phyloP scores from a whole-genome alignment of 169 alveolate species.

The Ichthyophthirius multifiliis region DNA sequence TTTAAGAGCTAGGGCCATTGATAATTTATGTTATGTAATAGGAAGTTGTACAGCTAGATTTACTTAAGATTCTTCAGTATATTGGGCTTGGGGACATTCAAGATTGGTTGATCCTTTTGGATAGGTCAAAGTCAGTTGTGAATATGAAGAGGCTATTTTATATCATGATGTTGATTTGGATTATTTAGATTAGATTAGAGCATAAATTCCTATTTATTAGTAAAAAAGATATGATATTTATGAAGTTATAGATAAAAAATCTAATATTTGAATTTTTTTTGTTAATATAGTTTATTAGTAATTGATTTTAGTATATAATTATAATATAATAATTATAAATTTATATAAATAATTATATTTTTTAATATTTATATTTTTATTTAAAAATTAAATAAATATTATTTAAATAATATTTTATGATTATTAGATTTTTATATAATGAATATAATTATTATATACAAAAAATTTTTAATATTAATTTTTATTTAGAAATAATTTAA shows the following conservation, averaged over 20 bases:
- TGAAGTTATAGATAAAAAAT: slow-evolving; percentile 29
- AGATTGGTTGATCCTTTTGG: slow-evolving; percentile 82
- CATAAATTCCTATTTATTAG: slow-evolving; percentile 46
- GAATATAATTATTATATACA: too few species aligned
- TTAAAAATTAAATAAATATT: too few species aligned
- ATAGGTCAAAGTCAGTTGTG: slow-evolving; percentile 52
- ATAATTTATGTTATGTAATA: slow-evolving; percentile 77
- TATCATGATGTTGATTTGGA: slow-evolving; percentile 53
- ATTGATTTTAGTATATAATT: too few species aligned
- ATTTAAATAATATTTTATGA: too few species aligned
- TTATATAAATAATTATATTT: too few species aligned
- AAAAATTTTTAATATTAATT: too few species aligned
- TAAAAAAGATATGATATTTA: slow-evolving; percentile 65
- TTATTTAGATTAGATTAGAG: slow-evolving; percentile 42
- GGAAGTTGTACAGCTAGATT: slow-evolving; percentile 81
- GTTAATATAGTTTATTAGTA: too few species aligned
- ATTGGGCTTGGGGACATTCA: slow-evolving; percentile 79
- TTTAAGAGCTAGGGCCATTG: slow-evolving; percentile 88
- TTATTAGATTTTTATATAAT: too few species aligned
- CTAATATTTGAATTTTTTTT: not conserved
- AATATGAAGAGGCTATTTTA: slow-evolving; percentile 47
- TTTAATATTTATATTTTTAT: too few species aligned
- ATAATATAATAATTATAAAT: too few species aligned
- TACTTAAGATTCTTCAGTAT: slow-evolving; percentile 47
- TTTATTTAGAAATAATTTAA: too few species aligned